phyloP scores from a whole-genome alignment of 257 asterid genomes.

The Jasminum sambac region DNA sequence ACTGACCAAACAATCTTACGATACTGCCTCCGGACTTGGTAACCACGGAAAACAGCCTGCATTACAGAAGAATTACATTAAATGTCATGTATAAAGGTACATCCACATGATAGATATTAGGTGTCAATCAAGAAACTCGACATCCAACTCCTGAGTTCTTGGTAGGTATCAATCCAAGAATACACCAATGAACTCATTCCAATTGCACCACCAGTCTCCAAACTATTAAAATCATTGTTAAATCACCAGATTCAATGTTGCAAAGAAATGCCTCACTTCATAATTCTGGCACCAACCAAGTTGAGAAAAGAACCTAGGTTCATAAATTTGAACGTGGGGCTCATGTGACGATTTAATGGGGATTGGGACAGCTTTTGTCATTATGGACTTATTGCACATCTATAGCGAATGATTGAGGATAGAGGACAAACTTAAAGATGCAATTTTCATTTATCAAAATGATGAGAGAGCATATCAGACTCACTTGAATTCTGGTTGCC shows the following conservation, averaged over 20 bases:
- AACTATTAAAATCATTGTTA: not conserved
- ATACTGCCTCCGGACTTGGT: conserved; percentile 79
- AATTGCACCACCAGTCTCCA: not conserved
- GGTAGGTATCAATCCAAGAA: not conserved
- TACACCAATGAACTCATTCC: not conserved
- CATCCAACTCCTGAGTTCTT: not conserved
- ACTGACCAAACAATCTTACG: conserved; percentile 81
- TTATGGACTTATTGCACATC: not conserved
- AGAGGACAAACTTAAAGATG: not conserved
- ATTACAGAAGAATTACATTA: conserved; percentile 20
- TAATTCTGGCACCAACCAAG: not conserved
- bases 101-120: not conserved
- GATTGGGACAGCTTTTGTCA: not conserved
- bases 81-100: not conserved
- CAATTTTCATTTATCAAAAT: not conserved
- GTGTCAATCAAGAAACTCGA: too few relatives aligned
- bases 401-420: not conserved
- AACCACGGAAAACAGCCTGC: conserved; percentile 85
- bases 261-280: not conserved
- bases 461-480: conserved; percentile 9
- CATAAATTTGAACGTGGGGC: not conserved
- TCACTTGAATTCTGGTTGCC: conserved; percentile 81
- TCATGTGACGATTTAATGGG: not conserved
- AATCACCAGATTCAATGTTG: not conserved
- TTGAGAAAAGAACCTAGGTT: not conserved